Evolutionary conservation across 2,329 filamentous ascomycete species (phyloP).

Genomic region (Colletotrichum australisinense): DNA sequence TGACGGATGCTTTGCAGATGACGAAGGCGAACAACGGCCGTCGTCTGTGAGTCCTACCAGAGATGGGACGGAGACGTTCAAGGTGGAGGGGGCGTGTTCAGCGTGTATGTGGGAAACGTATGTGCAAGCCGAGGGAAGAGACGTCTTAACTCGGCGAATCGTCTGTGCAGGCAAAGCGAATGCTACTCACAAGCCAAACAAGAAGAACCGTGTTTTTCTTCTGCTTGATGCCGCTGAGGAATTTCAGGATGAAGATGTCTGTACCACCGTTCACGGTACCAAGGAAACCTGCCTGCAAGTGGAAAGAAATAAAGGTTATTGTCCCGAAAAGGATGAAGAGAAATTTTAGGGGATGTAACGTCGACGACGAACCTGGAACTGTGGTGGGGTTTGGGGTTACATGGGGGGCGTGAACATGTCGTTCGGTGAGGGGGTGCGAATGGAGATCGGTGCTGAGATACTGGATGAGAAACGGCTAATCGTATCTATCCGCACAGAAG

Average conservation of each 20-base stretch:
- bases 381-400: constrained; percentile 21
- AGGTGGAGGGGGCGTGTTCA: neutral
- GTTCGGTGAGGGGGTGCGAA: too few species aligned
- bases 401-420: neutral
- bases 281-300: constrained; percentile 13
- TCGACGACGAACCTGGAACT: constrained; percentile 36
- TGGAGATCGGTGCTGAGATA: neutral
- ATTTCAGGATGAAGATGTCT: neutral
- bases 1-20: constrained; percentile 24
- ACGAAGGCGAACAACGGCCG: constrained; percentile 8
- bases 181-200: neutral
- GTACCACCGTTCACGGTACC: neutral
- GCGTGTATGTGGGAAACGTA: neutral
- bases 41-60: constrained; percentile 17
- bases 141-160: neutral
- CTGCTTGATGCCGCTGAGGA: neutral
- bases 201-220: neutral
- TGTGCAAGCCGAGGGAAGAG: constrained; percentile 1
- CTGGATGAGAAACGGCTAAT: neutral
- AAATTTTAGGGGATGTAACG: constrained; percentile 35
- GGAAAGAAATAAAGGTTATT: constrained; percentile 4
- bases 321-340: constrained; percentile 24
- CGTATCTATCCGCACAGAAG: too few species aligned
- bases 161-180: constrained; percentile 8
- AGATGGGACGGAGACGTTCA: constrained; percentile 12